These are phyloP conservation scores for Diaporthe eres DNA, from an alignment of 2,329 filamentous ascomycete genomes.

Conservation along the genomic window DNA sequence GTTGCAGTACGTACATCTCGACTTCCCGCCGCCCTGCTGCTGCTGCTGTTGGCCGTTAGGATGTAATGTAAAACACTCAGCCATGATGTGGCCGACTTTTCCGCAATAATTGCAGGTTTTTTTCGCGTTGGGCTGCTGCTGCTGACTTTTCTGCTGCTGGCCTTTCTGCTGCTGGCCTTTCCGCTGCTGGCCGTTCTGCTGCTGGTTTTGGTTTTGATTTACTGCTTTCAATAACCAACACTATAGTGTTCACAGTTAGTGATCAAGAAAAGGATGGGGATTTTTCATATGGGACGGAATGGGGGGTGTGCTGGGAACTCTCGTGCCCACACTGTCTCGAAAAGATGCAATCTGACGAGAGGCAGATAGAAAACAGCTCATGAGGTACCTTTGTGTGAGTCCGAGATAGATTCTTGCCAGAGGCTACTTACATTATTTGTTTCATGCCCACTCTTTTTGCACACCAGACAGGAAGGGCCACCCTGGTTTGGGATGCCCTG, in stretches of 20 bases:
- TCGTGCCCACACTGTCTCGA: not conserved
- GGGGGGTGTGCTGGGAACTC: not conserved
- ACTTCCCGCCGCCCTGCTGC: not conserved
- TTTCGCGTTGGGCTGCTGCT: not conserved
- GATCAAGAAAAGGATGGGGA: not conserved
- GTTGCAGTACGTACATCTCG: not conserved
- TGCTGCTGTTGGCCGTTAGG: not conserved
- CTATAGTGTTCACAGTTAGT: not conserved
- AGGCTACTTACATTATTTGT: not conserved
- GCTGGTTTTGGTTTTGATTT: not conserved
- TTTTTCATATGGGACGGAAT: not conserved
- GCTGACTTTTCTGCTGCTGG: not conserved
- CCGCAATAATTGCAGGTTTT: not conserved
- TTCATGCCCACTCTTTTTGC: not conserved
- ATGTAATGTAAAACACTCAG: not conserved
- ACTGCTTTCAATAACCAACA: not conserved
- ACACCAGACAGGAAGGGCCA: not conserved
- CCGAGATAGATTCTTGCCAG: not conserved
- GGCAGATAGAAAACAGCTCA: not conserved
- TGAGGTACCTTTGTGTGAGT: not conserved
- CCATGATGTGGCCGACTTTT: not conserved
- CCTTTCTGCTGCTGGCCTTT: not conserved
- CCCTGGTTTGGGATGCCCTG: too few species aligned
- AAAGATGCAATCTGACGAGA: not conserved
- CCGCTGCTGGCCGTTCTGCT: not conserved